Percentiles rank a stretch among this genome's conserved stretches.
Conservation (phyloP, 345 rosid genomes). For the Lenwebbia sp. region DNA sequence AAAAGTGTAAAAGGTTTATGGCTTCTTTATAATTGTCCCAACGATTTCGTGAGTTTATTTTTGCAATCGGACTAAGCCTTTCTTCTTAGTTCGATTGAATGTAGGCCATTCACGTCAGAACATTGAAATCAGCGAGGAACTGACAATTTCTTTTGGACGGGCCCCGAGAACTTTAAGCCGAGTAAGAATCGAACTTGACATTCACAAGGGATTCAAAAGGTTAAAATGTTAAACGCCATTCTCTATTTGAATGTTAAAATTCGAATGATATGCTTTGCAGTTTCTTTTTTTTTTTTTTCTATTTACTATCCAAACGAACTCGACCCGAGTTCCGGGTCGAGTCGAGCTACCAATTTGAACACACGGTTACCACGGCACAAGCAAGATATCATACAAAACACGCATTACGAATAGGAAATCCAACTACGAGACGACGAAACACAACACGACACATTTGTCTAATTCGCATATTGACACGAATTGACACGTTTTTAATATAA, state of each 20-base stretch:
- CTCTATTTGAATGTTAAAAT: not conserved
- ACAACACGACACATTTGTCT: not conserved
- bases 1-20: too few relatives aligned
- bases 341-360: not conserved
- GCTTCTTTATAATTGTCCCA: not conserved
- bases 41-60: not conserved
- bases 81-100: not conserved
- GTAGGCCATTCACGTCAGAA: not conserved
- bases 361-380: not conserved
- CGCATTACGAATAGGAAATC: not conserved
- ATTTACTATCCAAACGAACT: not conserved
- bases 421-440: not conserved
- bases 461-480: not conserved
- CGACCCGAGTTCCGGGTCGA: not conserved
- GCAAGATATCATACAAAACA: not conserved
- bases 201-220: not conserved
- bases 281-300: not conserved
- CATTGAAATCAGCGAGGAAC: not conserved
- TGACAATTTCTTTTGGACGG: not conserved
- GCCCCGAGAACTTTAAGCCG: not conserved
- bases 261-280: not conserved
- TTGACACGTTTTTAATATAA: not conserved
- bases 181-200: not conserved
- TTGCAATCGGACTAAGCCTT: not conserved
- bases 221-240: not conserved